Conservation (phyloP, 129 eudicot genomes). For the Calendula officinalis region DNA sequence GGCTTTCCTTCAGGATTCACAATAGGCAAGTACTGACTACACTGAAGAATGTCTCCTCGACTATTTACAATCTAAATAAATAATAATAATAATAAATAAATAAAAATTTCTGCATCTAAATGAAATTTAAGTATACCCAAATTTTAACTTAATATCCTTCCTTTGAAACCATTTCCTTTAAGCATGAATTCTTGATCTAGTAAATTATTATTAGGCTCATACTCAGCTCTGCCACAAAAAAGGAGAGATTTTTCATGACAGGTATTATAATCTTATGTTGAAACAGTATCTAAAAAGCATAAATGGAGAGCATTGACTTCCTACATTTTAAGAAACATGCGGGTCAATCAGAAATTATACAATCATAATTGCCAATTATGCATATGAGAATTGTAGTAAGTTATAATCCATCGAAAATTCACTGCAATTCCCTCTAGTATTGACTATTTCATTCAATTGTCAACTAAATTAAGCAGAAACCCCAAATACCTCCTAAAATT, state of each 20-base stretch:
- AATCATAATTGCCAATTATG: neutral
- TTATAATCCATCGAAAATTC: neutral
- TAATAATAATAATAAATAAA: neutral
- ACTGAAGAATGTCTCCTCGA: conserved; percentile 73
- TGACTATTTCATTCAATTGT: neutral
- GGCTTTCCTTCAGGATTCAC: conserved; percentile 71
- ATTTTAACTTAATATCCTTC: conserved; percentile 75
- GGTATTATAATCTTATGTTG: no score
- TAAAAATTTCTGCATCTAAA: neutral
- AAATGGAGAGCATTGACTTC: neutral
- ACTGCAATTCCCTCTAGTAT: no score
- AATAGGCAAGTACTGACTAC: conserved; percentile 89
- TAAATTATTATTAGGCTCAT: conserved; percentile 75
- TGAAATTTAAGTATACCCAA: neutral
- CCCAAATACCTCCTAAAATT: conserved; percentile 13
- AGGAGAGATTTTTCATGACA: conserved; percentile 6
- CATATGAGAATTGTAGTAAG: neutral
- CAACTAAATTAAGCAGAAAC: conserved; percentile 12
- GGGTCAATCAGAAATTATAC: neutral
- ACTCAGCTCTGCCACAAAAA: conserved; percentile 78
- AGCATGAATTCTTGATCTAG: conserved; percentile 93
- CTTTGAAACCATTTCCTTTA: conserved; percentile 80
- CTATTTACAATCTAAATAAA: conserved; percentile 69
- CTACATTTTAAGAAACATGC: conserved; percentile 10
- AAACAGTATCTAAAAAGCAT: conserved; percentile 1